phyloP scores from a whole-genome alignment of 2,329 filamentous ascomycete genomes.

The Fusarium cyanostomum region DNA sequence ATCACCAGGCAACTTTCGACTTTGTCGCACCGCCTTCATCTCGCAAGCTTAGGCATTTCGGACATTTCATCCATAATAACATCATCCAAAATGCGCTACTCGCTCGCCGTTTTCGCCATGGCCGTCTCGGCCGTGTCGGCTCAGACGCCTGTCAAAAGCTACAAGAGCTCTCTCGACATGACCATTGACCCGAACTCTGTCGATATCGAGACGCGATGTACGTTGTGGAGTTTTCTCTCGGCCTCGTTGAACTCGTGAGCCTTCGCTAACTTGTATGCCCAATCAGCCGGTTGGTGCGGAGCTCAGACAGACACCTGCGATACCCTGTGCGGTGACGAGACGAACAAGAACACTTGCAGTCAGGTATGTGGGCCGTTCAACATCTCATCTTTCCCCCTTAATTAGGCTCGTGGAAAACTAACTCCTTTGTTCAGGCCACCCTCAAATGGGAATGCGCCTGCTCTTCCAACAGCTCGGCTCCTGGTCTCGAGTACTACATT shows the following conservation, averaged over 20 bases:
- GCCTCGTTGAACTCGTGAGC: background rate
- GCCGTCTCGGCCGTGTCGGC: constrained; percentile 56
- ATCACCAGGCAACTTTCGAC: constrained; percentile 21
- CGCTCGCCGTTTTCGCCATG: constrained; percentile 54
- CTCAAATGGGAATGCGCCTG: constrained; percentile 62
- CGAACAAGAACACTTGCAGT: constrained; percentile 56
- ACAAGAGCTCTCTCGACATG: constrained; percentile 54
- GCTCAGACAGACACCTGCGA: constrained; percentile 61
- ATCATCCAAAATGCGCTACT: constrained; percentile 53
- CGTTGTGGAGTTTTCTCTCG: constrained; percentile 28
- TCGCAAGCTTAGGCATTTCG: background rate
- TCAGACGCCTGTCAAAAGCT: constrained; percentile 52
- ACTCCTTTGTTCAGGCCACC: constrained; percentile 45
- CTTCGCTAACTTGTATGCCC: constrained; percentile 19
- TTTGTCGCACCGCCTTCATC: constrained; percentile 15
- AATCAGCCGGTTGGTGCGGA: constrained; percentile 60
- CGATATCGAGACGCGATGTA: constrained; percentile 51
- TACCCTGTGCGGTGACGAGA: constrained; percentile 55
- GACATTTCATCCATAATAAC: constrained; percentile 18
- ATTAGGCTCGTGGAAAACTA: constrained; percentile 3
- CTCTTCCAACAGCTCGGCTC: constrained; percentile 56
- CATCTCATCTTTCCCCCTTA: background rate
- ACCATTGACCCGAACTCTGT: constrained; percentile 53
- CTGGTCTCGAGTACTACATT: constrained; percentile 62
- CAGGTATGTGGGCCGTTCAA: constrained; percentile 50